Base-by-base conservation (phyloP, 805 yeast genomes). In the Pichia paraexigua region DNA sequence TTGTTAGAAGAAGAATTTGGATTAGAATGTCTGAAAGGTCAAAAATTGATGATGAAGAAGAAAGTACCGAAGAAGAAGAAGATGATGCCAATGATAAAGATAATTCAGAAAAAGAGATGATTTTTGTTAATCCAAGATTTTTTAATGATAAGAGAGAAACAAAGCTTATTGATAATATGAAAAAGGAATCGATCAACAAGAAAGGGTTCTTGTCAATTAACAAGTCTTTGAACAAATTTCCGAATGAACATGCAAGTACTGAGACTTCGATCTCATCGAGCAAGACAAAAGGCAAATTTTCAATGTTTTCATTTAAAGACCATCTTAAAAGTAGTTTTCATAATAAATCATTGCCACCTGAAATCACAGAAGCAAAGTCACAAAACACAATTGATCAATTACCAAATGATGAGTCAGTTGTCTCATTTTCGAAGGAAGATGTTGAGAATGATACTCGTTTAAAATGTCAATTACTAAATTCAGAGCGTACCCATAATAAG, bases 1-100 rank as follows among this genome's bases (percentile, higher is more conserved):
- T 75, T 59, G 74, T 77, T 2, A 57, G 84, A 45, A 59, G 80
- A 45, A 61, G 83, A 49, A 63, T 77, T 2, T 79, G 83, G 83
- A 65, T 75, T 3, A 60, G 82, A 47, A 63, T 57, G 52, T 50
- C 49, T 8, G 54, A 54, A 48, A 27, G 41, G n/a, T 35, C 39
- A n/a, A n/a, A n/a, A 7, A 25, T 50, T 2, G 46, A 49, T 30
- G 22, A 18, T 12, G 45, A 17, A 4, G 32, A 24, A 24, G 41
- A 40, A 11, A 41, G 27, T 21, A 45, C 35, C 9, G 41, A 18
- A 22, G 46, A n/a, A 21, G 40, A 22, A 9, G 50, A 24, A 2
- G 48, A 30, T 9, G 21, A 32, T 5, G 41, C 20, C 4, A 24
- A 21, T 9, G 32, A 30, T 43, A 24, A 27, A 11, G 5, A 25